Conservation (phyloP, 495 filamentous ascomycete species). For the Sordaria brevicollis region DNA sequence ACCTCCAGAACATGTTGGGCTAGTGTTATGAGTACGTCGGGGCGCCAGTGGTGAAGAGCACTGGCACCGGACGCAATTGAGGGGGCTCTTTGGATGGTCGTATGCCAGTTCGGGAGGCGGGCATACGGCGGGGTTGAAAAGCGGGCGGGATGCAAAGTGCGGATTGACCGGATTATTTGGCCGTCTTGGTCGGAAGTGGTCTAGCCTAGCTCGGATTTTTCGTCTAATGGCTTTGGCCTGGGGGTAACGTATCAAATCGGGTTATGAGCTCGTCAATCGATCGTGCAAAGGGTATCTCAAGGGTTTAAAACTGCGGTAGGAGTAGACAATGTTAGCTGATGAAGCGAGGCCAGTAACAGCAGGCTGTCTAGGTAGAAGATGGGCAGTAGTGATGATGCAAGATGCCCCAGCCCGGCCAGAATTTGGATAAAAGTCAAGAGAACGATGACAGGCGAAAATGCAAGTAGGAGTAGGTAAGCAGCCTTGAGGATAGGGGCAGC, state of each 20-base stretch:
- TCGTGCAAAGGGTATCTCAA: neutral
- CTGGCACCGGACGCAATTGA: conserved; percentile 2
- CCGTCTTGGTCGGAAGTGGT: neutral
- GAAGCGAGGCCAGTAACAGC: neutral
- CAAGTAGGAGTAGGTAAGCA: neutral
- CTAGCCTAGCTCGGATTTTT: neutral
- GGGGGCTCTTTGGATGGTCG: neutral
- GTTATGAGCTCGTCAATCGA: neutral
- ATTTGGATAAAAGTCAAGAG: neutral
- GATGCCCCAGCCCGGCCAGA: neutral
- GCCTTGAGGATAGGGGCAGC: neutral
- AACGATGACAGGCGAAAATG: neutral
- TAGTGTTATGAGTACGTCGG: conserved; percentile 24
- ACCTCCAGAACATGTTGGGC: conserved; percentile 93
- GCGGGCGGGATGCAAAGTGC: neutral
- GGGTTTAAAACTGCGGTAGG: neutral
- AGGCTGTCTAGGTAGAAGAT: neutral
- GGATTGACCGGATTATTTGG: neutral
- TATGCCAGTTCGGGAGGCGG: neutral
- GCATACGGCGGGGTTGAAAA: neutral
- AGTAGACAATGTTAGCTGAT: neutral
- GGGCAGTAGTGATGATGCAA: neutral
- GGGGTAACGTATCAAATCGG: neutral
- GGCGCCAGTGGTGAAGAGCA: conserved; percentile 16
- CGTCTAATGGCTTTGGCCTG: neutral